Conservation (phyloP, 2,329 filamentous ascomycete species). For the Sclerotinia glacialis region DNA sequence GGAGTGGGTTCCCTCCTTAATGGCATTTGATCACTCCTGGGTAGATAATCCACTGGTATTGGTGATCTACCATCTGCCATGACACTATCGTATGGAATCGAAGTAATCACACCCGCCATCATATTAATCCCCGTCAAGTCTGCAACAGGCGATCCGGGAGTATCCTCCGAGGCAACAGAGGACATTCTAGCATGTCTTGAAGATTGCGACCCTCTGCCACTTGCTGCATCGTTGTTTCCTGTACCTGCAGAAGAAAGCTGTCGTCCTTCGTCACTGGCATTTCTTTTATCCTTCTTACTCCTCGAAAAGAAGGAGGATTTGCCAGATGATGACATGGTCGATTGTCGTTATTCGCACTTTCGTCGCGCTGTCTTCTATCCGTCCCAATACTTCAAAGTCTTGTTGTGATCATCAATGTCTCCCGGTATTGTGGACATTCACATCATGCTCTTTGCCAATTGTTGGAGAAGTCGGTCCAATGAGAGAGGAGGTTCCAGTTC, state of each 20-base stretch:
- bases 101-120: constrained; percentile 79
- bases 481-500: not conserved
- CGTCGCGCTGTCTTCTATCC: constrained; percentile 11
- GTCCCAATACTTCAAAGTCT: constrained; percentile 27
- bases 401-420: constrained; percentile 35
- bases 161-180: constrained; percentile 69
- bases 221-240: constrained; percentile 58
- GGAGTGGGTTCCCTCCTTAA: constrained; percentile 70
- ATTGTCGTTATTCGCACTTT: constrained; percentile 25
- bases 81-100: constrained; percentile 79
- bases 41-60: constrained; percentile 69
- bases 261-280: constrained; percentile 57
- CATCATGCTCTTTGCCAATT: constrained; percentile 35
- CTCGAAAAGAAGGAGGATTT: constrained; percentile 78
- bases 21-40: constrained; percentile 61
- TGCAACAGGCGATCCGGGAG: constrained; percentile 60
- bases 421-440: constrained; percentile 28
- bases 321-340: constrained; percentile 20
- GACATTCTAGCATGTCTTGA: constrained; percentile 74
- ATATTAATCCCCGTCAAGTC: constrained; percentile 63
- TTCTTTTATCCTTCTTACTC: constrained; percentile 72
- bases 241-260: constrained; percentile 43
- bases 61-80: constrained; percentile 65
- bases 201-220: constrained; percentile 62
- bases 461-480: constrained; percentile 19